Percentiles rank a stretch among this genome's conserved stretches.
These are phyloP conservation scores for Rhodamnia rubescens DNA, from an alignment of 345 rosid genomes.

Conservation along the genomic window DNA sequence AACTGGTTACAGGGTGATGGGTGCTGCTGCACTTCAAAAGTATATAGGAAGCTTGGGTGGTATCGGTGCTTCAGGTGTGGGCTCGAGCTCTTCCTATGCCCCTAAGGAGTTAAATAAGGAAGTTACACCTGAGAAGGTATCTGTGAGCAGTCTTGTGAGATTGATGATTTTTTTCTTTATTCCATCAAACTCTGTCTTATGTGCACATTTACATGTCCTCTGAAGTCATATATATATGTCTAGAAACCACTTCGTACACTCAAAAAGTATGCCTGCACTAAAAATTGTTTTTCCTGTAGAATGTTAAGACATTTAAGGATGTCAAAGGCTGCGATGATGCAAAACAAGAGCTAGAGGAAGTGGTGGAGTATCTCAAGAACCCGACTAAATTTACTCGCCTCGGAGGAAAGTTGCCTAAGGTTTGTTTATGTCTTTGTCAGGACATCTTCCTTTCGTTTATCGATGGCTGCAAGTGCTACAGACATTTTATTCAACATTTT, in stretches of 20 bases:
- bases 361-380: conserved; percentile 91
- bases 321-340: conserved; percentile 99
- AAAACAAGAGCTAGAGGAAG: conserved; percentile 98
- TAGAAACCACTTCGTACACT: neutral
- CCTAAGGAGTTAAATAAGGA: conserved; percentile 90
- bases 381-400: conserved; percentile 96
- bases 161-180: neutral
- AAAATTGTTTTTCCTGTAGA: conserved; percentile 38
- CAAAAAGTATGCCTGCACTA: neutral
- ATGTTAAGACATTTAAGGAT: conserved; percentile 97
- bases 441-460: neutral
- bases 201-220: neutral
- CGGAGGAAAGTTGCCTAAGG: conserved; percentile 99
- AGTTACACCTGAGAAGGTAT: conserved; percentile 90
- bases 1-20: conserved; percentile 65
- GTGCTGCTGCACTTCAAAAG: conserved; percentile 93
- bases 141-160: neutral
- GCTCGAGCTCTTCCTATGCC: conserved; percentile 88
- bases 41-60: conserved; percentile 93
- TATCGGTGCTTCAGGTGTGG: conserved; percentile 94
- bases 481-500: neutral
- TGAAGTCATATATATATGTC: neutral
- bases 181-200: neutral
- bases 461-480: neutral
- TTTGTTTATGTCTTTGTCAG: conserved; percentile 13